Conservation (phyloP, 768 basidiomycete species). For the Stropharia rugosoannulata region DNA sequence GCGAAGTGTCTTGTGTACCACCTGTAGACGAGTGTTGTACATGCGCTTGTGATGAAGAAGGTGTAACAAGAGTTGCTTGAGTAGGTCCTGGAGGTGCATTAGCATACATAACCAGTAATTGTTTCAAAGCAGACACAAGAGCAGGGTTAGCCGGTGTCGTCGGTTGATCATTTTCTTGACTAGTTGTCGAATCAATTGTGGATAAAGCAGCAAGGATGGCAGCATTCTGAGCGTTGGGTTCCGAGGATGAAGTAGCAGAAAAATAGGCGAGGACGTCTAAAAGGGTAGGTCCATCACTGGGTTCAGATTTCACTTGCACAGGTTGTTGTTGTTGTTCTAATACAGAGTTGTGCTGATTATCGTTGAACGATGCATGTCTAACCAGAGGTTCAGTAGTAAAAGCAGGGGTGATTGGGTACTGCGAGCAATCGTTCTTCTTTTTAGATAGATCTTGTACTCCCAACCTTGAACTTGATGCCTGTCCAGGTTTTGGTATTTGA, state of each 20-base stretch:
- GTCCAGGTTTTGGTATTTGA: not conserved
- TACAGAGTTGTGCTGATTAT: constrained; percentile 4
- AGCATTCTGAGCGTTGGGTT: constrained; percentile 25
- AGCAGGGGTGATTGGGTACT: constrained; percentile 17
- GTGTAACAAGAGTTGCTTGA: not conserved
- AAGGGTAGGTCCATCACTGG: constrained; percentile 18
- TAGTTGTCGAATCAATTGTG: constrained; percentile 14
- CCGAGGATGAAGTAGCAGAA: constrained; percentile 20
- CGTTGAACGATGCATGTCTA: constrained; percentile 6
- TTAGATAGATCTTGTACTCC: not conserved
- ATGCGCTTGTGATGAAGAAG: constrained; percentile 9
- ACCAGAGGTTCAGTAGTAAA: constrained; percentile 23
- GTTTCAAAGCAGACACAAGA: constrained; percentile 49
- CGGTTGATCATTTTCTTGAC: constrained; percentile 1
- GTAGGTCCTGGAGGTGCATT: constrained; percentile 11
- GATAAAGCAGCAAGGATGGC: constrained; percentile 35
- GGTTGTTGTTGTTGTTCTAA: not conserved
- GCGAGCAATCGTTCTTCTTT: constrained; percentile 4
- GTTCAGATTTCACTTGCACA: constrained; percentile 17
- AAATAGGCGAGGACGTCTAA: constrained; percentile 30
- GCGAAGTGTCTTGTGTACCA: constrained; percentile 46
- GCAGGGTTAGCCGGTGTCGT: constrained; percentile 27
- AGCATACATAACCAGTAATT: constrained; percentile 40
- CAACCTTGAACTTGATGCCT: not conserved
- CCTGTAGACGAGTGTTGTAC: constrained; percentile 6